phyloP scores from a whole-genome alignment of 192 early-diverging fungal genomes.

The Chytriomyces confervae region DNA sequence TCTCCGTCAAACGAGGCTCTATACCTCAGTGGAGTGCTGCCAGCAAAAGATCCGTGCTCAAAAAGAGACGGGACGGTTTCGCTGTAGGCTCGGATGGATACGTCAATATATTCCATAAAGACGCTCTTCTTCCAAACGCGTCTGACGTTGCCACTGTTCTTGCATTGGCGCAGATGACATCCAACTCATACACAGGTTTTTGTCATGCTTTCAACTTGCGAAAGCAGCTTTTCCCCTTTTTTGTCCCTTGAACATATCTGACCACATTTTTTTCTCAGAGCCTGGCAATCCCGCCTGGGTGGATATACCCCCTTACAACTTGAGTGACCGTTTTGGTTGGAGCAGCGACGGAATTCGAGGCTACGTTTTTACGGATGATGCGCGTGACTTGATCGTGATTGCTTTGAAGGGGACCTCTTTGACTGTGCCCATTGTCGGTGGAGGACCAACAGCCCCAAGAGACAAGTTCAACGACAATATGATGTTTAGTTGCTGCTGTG shows the following conservation, averaged over 20 bases:
- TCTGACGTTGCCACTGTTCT: constrained; percentile 74
- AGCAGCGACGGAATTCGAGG: constrained; percentile 64
- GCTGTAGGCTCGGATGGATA: neutral
- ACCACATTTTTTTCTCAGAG: neutral
- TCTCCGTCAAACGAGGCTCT: too few species aligned
- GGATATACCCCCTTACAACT: constrained; percentile 43
- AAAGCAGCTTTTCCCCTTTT: neutral
- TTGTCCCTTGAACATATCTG: neutral
- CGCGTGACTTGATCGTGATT: constrained; percentile 75
- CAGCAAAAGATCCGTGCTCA: too few species aligned
- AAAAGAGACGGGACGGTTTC: too few species aligned
- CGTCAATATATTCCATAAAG: constrained; percentile 25
- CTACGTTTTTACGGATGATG: constrained; percentile 79
- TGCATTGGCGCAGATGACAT: constrained; percentile 78
- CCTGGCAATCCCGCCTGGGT: constrained; percentile 34
- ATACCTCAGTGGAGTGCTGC: too few species aligned
- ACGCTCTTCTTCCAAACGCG: constrained; percentile 67
- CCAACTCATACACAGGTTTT: constrained; percentile 73
- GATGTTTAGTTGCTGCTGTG: constrained; percentile 97
- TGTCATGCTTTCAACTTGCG: neutral
- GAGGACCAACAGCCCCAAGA: constrained; percentile 40
- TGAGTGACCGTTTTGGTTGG: constrained; percentile 51
- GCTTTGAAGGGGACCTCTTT: constrained; percentile 79
- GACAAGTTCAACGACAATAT: constrained; percentile 80
- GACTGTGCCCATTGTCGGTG: constrained; percentile 45